Base-by-base conservation (phyloP, 2,329 filamentous ascomycete genomes). In the Pleoardoris graminearum region DNA sequence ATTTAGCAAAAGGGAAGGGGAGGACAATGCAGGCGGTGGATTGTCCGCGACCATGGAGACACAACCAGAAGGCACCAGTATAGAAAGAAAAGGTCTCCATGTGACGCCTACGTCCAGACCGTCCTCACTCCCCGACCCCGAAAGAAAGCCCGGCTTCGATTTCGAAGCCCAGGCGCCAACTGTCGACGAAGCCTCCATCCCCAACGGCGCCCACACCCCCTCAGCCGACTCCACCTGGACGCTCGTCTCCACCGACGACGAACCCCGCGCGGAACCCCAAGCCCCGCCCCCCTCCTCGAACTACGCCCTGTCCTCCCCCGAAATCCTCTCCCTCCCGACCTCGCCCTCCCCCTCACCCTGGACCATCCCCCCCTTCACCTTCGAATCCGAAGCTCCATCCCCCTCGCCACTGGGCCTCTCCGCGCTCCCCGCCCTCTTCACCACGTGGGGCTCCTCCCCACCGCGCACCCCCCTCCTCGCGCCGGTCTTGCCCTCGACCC, bases 161-260 rank as follows among this genome's bases (percentile, higher is more conserved):
- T 23, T 32, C 17, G 30, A 16, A 16, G 19, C 12, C 27, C 27
- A 29, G 27, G 7, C 12, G 27, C 27, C 12, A 12, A 21, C 22
- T 3, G 8, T 8, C 4, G 11, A 10, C 44, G 11, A 21, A 4
- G 23, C 16, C 14, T 27, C 19, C 10, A 7, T 7, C 5, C 16
- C 22, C 16, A 16, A 2, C n/a, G 22, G 33, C 44, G 33, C 37
- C 22, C 16, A 36, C n/a, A 36, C 1, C 3, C 12, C 17, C 33
- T 17, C 25, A 4, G 21, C 42, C n/a, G 49, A 55, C 6, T 47
- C 50, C 7, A 45, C 33, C n/a, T 58, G 50, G 55, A 47, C 53
- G 1, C 11, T 55, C 2, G 39, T 55, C 5, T 22, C 33, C 14
- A 23, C 42, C 6, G 33, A 32, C 21, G 17, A 33, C 25, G 32